Conservation (phyloP, 768 basidiomycete genomes). For the Leccinum disarticulatum region DNA sequence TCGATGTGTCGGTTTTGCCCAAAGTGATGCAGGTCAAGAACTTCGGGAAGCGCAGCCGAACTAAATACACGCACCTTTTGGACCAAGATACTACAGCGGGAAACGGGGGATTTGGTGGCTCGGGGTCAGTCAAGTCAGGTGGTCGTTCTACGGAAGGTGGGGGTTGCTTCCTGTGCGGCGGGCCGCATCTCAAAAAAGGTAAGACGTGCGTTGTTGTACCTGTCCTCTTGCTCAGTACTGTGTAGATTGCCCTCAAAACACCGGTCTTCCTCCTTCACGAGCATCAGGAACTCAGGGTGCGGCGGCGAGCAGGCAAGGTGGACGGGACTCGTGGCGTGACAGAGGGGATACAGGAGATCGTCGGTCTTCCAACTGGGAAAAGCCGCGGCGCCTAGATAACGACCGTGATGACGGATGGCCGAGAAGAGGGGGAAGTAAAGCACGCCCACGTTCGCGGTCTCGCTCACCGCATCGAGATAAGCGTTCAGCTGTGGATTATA, state of each 20-base stretch:
- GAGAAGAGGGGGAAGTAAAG: conserved; percentile 19
- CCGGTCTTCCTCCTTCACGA: conserved; percentile 36
- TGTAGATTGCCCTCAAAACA: conserved; percentile 54
- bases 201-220: conserved; percentile 1
- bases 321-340: conserved; percentile 38
- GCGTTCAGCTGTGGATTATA: conserved; percentile 28
- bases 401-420: conserved; percentile 20
- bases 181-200: conserved; percentile 93
- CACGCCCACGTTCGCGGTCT: conserved; percentile 33
- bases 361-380: conserved; percentile 24
- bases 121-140: conserved; percentile 51
- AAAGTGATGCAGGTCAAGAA: conserved; percentile 97
- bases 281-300: conserved; percentile 36
- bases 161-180: conserved; percentile 93
- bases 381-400: conserved; percentile 26
- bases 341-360: conserved; percentile 27
- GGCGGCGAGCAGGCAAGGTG: conserved; percentile 35
- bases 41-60: conserved; percentile 89
- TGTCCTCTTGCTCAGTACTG: conserved; percentile 7
- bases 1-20: conserved; percentile 87
- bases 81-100: conserved; percentile 87
- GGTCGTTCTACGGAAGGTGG: conserved; percentile 54
- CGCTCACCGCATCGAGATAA: conserved; percentile 32
- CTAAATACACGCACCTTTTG: conserved; percentile 94
- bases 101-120: conserved; percentile 66